Evolutionary conservation across 2,329 filamentous ascomycete genomes (phyloP), one percentile per base, ranked within the genome.

Genomic region (Fusarium illudens): DNA sequence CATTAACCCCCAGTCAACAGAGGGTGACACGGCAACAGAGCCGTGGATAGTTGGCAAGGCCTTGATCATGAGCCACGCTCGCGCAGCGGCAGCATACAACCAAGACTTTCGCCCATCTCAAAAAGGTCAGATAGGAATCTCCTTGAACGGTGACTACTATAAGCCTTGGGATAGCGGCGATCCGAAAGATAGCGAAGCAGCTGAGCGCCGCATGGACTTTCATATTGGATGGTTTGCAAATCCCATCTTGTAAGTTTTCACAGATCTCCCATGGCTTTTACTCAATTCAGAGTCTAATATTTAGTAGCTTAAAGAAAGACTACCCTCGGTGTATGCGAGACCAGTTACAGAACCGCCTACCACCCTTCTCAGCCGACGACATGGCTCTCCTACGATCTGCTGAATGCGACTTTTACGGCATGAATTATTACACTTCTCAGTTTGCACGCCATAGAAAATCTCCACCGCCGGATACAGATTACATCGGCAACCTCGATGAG

Each of bases 201-300:
- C 75, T 3, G 72, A 79, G 62, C 61, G 78, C 1, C 60, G 76
- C 0, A 78, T 81, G 77, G 62, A 79, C 13, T 80, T 80, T 20
- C 75, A 78, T 50, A 78, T 81, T 4, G 79, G 77, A 6, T 81
- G 79, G 79, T 80, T 79, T 55, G 79, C 77, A 1, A 75, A 80
- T 46, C 79, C 79, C 10, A 76, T 81, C 7, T 80, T 79, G 68
- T 67, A 19, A 52, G 67, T 39, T 10, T 34, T 3, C 8, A n/a
- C 2, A 3, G 3, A 17, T 1, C 5, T 10, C 17, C 4, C 22
- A 27, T n/a, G 2, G 15, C 22, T 27, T 27, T 27, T 27, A 11
- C 20, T 8, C 4, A 10, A 12, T 30, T 4, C 6, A 13, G 17
- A 3, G 0, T 27, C 29, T 56, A n/a, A 64, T n/a, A 8, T 6